phyloP scores from a whole-genome alignment of 345 rosid genomes.

The Linum tenue region DNA sequence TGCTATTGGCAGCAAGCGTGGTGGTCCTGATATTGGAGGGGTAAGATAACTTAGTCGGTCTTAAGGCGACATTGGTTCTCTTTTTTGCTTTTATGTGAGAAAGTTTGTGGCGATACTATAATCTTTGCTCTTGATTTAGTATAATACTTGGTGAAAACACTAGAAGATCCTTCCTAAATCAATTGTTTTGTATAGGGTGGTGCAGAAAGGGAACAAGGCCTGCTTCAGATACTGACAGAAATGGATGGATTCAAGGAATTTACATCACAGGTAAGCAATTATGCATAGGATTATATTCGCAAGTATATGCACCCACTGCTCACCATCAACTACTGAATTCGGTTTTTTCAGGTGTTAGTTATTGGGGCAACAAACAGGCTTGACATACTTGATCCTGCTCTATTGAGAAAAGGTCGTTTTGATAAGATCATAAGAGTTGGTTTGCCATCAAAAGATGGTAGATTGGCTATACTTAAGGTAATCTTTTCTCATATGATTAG shows the following conservation, averaged over 20 bases:
- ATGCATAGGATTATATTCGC: constrained; percentile 5
- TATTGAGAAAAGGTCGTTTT: constrained; percentile 92
- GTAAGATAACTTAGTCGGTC: constrained; percentile 33
- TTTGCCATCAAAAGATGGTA: constrained; percentile 84
- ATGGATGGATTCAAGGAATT: constrained; percentile 95
- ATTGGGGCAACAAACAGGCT: constrained; percentile 96
- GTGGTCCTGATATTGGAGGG: constrained; percentile 97
- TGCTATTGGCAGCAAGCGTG: constrained; percentile 97
- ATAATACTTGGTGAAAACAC: neutral
- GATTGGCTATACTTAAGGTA: constrained; percentile 88
- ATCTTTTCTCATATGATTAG: constrained; percentile 1
- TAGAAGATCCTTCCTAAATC: neutral
- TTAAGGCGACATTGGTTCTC: neutral
- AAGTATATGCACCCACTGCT: neutral
- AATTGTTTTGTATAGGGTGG: constrained; percentile 57
- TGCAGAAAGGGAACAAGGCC: constrained; percentile 96
- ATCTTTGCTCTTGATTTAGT: too few species aligned
- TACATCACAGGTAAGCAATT: constrained; percentile 63
- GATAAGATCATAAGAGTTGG: constrained; percentile 95
- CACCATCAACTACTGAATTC: constrained; percentile 19
- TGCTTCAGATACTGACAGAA: constrained; percentile 94
- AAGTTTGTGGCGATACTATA: neutral
- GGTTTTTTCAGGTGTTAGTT: constrained; percentile 58
- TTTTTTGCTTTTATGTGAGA: neutral
- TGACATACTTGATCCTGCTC: constrained; percentile 94